These are phyloP conservation scores for Chalciporus piperatus DNA, from an alignment of 768 basidiomycete species.

Conservation along the genomic window DNA sequence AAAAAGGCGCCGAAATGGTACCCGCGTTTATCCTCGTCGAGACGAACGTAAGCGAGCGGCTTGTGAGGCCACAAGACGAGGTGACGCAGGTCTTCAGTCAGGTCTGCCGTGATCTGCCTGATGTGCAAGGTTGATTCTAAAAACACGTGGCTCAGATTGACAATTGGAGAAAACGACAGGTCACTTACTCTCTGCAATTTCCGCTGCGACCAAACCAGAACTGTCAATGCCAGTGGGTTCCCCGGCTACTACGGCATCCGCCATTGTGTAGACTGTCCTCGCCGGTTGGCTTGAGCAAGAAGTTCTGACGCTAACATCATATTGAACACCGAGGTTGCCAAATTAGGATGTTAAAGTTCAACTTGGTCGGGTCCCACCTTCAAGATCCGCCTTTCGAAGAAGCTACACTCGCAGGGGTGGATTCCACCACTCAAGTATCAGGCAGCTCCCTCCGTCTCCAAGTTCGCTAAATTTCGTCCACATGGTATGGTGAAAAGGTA, in stretches of 20 bases:
- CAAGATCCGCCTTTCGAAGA: too few species aligned
- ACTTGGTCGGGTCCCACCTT: too few species aligned
- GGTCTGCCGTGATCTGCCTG: conserved; percentile 35
- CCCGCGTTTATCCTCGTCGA: conserved; percentile 51
- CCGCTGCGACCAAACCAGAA: neutral
- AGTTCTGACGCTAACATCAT: too few species aligned
- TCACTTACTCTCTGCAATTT: conserved; percentile 13
- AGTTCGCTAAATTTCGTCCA: too few species aligned
- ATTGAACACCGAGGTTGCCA: neutral
- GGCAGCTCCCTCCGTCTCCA: too few species aligned
- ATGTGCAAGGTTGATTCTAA: conserved; percentile 17
- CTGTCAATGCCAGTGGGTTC: too few species aligned
- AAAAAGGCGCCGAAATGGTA: conserved; percentile 58
- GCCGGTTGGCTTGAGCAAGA: too few species aligned
- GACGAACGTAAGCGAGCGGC: conserved; percentile 45
- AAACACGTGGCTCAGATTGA: conserved; percentile 1
- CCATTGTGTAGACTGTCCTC: conserved; percentile 3
- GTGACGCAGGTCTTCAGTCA: conserved; percentile 52
- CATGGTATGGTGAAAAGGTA: neutral
- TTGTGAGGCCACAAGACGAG: conserved; percentile 56
- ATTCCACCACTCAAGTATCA: too few species aligned
- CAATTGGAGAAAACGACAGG: neutral
- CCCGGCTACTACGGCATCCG: conserved; percentile 3
- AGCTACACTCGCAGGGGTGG: too few species aligned
- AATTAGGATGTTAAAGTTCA: neutral